Evolutionary conservation across 257 asterid species (phyloP).

Genomic region (Primulina tabacum): DNA sequence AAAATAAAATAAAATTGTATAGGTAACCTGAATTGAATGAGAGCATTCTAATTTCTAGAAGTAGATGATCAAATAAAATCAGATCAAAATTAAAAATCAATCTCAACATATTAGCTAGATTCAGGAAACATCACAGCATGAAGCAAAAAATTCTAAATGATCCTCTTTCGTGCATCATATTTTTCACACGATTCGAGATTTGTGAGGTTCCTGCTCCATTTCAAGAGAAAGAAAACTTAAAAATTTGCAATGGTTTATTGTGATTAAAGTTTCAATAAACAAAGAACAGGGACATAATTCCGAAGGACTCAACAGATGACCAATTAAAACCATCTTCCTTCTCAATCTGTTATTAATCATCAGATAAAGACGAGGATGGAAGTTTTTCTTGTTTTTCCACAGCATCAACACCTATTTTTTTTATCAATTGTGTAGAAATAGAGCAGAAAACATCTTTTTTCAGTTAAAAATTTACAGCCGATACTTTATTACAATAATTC

Average conservation of each 20-base stretch:
- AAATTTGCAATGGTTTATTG: neutral
- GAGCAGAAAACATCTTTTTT: neutral
- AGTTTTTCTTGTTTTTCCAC: neutral
- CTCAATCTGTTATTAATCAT: neutral
- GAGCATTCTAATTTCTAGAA: slow-evolving; percentile 6
- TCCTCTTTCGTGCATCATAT: neutral
- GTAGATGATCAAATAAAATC: slow-evolving; percentile 5
- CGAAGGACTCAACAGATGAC: neutral
- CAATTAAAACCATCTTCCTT: neutral
- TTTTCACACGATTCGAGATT: too few species aligned
- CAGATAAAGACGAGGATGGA: slow-evolving; percentile 2
- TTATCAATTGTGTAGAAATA: neutral
- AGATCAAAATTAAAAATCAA: neutral
- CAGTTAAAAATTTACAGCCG: neutral
- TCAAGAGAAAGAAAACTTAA: too few species aligned
- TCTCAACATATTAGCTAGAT: slow-evolving; percentile 12
- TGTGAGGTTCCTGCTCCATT: neutral
- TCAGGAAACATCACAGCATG: slow-evolving; percentile 9
- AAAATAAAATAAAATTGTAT: slow-evolving; percentile 14
- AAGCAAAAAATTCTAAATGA: neutral
- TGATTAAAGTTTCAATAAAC: neutral
- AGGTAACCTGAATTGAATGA: slow-evolving; percentile 11
- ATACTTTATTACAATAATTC: slow-evolving; percentile 5
- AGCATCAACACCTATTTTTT: too few species aligned
- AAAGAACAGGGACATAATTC: neutral